These are phyloP conservation scores for Tephrocybe sp. DNA, from an alignment of 768 basidiomycete genomes.

Conservation along the genomic window DNA sequence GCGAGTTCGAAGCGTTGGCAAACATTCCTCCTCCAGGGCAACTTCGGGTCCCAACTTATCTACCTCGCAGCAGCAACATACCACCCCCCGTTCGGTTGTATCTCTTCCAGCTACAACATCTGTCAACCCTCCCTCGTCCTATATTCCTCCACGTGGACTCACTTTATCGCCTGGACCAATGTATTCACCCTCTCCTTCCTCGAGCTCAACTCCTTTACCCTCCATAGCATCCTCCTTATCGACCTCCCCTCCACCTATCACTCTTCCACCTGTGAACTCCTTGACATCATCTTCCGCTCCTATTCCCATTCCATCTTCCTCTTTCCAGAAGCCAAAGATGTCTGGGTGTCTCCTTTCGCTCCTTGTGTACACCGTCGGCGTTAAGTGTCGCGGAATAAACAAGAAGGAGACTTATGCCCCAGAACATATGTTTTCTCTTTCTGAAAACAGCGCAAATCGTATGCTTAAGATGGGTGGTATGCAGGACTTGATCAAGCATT, in stretches of 20 bases:
- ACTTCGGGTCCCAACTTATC: slow-evolving; percentile 9
- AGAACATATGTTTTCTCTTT: slow-evolving; percentile 90
- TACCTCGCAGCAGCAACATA: slow-evolving; percentile 2
- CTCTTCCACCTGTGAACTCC: neutral
- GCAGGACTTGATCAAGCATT: slow-evolving; percentile 77
- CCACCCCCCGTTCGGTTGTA: neutral
- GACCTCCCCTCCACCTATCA: neutral
- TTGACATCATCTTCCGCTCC: slow-evolving; percentile 8
- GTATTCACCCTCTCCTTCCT: neutral
- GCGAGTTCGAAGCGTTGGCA: slow-evolving; percentile 35
- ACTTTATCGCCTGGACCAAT: slow-evolving; percentile 2
- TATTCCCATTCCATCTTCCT: slow-evolving; percentile 10
- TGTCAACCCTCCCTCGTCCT: neutral
- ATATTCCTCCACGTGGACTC: slow-evolving; percentile 1
- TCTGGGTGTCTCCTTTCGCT: slow-evolving; percentile 69
- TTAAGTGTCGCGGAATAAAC: slow-evolving; percentile 92
- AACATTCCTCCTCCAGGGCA: slow-evolving; percentile 16
- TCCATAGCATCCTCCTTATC: neutral
- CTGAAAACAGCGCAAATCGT: slow-evolving; percentile 80
- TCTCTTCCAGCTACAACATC: slow-evolving; percentile 1
- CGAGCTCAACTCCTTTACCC: neutral
- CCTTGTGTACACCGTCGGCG: slow-evolving; percentile 95
- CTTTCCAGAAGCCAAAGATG: slow-evolving; percentile 60
- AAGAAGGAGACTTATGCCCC: slow-evolving; percentile 84
- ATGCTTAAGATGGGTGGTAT: slow-evolving; percentile 50